Evolutionary conservation across 768 basidiomycete species (phyloP).

Genomic region (Leucosporidium yakuticum): DNA sequence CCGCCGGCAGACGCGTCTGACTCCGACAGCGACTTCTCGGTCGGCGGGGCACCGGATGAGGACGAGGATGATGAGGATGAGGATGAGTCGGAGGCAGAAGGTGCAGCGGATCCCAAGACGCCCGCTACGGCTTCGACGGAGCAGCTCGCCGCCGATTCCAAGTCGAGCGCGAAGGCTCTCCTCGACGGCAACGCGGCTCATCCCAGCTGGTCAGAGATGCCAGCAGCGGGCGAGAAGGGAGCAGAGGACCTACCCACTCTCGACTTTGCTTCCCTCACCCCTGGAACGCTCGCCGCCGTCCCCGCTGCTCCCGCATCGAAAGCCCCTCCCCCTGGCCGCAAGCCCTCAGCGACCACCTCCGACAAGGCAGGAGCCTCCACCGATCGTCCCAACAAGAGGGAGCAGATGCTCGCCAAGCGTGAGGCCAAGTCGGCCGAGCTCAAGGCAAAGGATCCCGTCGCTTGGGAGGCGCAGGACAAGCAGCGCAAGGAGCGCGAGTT

Average conservation of each 20-base stretch:
- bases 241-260: neutral
- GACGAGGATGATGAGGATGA: conserved; percentile 9
- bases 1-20: neutral
- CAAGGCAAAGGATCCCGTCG: conserved; percentile 24
- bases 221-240: neutral
- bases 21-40: conserved; percentile 4
- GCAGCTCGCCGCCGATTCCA: neutral
- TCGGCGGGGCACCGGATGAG: neutral
- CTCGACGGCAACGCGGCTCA: neutral
- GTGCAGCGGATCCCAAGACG: neutral
- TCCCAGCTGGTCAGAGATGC: too few relatives aligned
- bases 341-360: neutral
- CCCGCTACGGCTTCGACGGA: neutral
- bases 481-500: conserved; percentile 8
- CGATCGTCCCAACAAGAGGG: conserved; percentile 13
- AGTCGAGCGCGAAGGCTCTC: too few relatives aligned
- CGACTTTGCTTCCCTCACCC: conserved; percentile 1
- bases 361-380: neutral
- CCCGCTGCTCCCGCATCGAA: neutral
- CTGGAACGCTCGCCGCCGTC: conserved; percentile 15
- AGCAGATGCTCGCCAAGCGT: neutral
- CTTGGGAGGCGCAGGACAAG: conserved; percentile 16
- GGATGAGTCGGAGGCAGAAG: neutral
- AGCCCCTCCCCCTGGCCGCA: neutral
- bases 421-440: conserved; percentile 23